Evolutionary conservation across 306 rosid species (phyloP).

Genomic region (Sphenostylis stenocarpa): DNA sequence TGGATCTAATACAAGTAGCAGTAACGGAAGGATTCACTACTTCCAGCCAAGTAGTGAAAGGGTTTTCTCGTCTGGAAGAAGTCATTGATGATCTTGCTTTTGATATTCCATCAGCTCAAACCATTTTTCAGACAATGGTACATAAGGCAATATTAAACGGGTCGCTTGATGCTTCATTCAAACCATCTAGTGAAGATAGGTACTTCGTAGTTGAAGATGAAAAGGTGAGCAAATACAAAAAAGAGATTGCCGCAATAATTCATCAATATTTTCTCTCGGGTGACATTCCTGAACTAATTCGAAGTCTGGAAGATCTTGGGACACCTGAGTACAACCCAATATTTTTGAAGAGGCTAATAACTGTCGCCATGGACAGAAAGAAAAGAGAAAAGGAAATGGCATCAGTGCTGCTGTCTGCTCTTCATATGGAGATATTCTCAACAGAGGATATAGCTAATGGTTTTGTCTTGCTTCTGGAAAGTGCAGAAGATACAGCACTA

Average conservation of each 20-base stretch:
- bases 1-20: conserved; percentile 71
- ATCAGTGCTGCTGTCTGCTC: conserved; percentile 78
- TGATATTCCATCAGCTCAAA: conserved; percentile 76
- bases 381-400: conserved; percentile 93
- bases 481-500: conserved; percentile 79
- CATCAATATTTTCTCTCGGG: conserved; percentile 82
- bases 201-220: conserved; percentile 52
- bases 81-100: conserved; percentile 87
- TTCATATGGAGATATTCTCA: conserved; percentile 80
- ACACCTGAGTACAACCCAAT: conserved; percentile 67
- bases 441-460: conserved; percentile 78
- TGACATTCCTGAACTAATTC: conserved; percentile 81
- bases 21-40: conserved; percentile 79
- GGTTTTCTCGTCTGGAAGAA: conserved; percentile 77
- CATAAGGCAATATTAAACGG: conserved; percentile 71
- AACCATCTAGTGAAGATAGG: conserved; percentile 53
- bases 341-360: conserved; percentile 76
- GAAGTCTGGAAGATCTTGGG: conserved; percentile 78
- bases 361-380: conserved; percentile 83
- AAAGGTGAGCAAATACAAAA: conserved; percentile 60
- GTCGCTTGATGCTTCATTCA: conserved; percentile 78
- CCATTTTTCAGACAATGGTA: conserved; percentile 54
- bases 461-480: conserved; percentile 72
- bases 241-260: conserved; percentile 72
- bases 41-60: conserved; percentile 85